These are phyloP conservation scores for Gracilaria caudata DNA, from an alignment of 23 red algal genomes.

Conservation along the genomic window DNA sequence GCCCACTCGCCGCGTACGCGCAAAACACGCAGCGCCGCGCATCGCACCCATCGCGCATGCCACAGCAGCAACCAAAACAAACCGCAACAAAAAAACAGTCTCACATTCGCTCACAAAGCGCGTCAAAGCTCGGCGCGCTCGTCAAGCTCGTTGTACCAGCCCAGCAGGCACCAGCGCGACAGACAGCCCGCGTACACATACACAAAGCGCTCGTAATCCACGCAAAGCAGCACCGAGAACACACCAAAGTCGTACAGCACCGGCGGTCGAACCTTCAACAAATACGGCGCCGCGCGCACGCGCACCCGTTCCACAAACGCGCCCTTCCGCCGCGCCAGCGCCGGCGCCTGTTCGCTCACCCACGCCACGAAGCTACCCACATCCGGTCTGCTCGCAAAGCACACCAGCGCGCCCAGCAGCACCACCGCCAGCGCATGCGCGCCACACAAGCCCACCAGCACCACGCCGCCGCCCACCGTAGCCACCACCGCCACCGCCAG, in stretches of 20 bases:
- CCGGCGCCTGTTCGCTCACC: conserved; percentile 41
- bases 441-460: conserved; percentile 17
- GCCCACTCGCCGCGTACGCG: too few relatives aligned
- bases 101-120: too few relatives aligned
- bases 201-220: conserved; percentile 83
- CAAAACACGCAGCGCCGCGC: too few relatives aligned
- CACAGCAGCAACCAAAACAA: too few relatives aligned
- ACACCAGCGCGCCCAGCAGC: conserved; percentile 46
- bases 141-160: conserved; percentile 76
- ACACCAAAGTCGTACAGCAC: conserved; percentile 76
- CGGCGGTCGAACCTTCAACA: conserved; percentile 63
- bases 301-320: conserved; percentile 55
- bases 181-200: conserved; percentile 90
- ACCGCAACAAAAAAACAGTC: too few relatives aligned
- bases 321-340: conserved; percentile 70
- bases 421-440: conserved; percentile 41
- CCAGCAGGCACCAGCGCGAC: conserved; percentile 81
- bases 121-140: conserved; percentile 8
- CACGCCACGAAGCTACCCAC: conserved; percentile 18
- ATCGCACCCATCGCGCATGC: too few relatives aligned
- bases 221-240: conserved; percentile 67
- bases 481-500: conserved; percentile 70
- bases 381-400: conserved; percentile 27
- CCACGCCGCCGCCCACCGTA: conserved; percentile 51
- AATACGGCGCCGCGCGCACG: conserved; percentile 69